These are phyloP conservation scores for Colletotrichum salicis DNA, from an alignment of 2,329 filamentous ascomycete species.

Conservation along the genomic window DNA sequence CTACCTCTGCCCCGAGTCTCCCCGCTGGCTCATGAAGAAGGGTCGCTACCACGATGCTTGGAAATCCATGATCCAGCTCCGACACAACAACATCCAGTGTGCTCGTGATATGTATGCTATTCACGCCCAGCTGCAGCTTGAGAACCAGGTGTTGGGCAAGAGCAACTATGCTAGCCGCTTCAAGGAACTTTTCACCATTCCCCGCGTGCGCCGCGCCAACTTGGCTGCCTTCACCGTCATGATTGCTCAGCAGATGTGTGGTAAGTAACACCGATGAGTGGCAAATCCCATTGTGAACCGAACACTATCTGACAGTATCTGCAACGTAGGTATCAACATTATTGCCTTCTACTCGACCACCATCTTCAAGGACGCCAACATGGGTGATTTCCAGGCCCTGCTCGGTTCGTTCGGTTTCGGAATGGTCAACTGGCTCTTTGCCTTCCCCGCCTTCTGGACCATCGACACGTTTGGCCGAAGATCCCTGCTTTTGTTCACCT, in stretches of 20 bases:
- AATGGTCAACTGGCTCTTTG: conserved; percentile 69
- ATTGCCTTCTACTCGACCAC: conserved; percentile 81
- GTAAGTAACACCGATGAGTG: conserved; percentile 42
- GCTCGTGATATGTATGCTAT: conserved; percentile 73
- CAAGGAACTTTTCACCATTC: conserved; percentile 74
- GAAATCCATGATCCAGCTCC: conserved; percentile 61
- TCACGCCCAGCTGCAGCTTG: conserved; percentile 71
- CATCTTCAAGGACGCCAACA: conserved; percentile 68
- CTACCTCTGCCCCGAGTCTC: conserved; percentile 74
- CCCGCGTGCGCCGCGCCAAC: conserved; percentile 76
- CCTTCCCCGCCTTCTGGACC: conserved; percentile 67
- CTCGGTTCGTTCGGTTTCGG: conserved; percentile 60
- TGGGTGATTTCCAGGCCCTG: conserved; percentile 62
- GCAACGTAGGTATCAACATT: conserved; percentile 68
- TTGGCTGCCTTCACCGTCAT: conserved; percentile 83
- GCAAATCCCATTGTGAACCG: background rate
- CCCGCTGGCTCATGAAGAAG: conserved; percentile 76
- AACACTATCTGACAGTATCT: background rate
- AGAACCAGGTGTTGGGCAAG: conserved; percentile 59
- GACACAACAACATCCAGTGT: conserved; percentile 66
- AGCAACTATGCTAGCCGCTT: conserved; percentile 72
- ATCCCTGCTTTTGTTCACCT: conserved; percentile 65
- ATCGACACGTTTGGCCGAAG: conserved; percentile 63
- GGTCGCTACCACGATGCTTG: conserved; percentile 70
- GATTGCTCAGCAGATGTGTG: conserved; percentile 79